Percentiles rank a stretch among this genome's conserved stretches.
Conservation (phyloP, 75 land plant genomes). For the Picea glauca region DNA sequence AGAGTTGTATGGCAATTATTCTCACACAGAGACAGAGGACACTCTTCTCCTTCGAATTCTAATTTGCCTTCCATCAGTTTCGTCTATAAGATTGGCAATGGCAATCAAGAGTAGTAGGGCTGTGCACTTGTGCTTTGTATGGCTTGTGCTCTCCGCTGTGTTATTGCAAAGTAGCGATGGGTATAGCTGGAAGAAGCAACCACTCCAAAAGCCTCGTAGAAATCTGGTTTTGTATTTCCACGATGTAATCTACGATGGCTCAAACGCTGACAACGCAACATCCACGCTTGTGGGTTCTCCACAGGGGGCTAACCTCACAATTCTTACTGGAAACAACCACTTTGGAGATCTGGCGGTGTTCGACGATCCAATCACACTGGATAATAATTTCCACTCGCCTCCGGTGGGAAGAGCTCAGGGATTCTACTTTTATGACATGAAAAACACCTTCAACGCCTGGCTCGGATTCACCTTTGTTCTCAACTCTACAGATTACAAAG, state of each 20-base stretch:
- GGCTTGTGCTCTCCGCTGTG: background rate
- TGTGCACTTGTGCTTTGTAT: background rate
- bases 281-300: constrained; percentile 41
- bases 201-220: constrained; percentile 26
- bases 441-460: constrained; percentile 38
- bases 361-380: constrained; percentile 52
- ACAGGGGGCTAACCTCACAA: constrained; percentile 25
- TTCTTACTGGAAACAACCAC: constrained; percentile 25
- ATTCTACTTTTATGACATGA: constrained; percentile 37
- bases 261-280: constrained; percentile 37
- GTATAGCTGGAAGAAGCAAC: background rate
- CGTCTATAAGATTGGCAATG: too few species aligned
- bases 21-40: too few species aligned
- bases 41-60: too few species aligned
- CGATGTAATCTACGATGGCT: constrained; percentile 50
- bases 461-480: constrained; percentile 45
- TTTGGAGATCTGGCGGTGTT: constrained; percentile 56
- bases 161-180: background rate
- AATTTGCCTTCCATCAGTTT: too few species aligned
- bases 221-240: constrained; percentile 40
- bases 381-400: constrained; percentile 35
- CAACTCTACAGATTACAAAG: constrained; percentile 38
- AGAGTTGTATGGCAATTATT: too few species aligned
- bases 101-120: background rate
- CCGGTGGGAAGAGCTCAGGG: constrained; percentile 60